phyloP scores from a whole-genome alignment of 805 yeast species.

The Barnettozyma botsteinii region DNA sequence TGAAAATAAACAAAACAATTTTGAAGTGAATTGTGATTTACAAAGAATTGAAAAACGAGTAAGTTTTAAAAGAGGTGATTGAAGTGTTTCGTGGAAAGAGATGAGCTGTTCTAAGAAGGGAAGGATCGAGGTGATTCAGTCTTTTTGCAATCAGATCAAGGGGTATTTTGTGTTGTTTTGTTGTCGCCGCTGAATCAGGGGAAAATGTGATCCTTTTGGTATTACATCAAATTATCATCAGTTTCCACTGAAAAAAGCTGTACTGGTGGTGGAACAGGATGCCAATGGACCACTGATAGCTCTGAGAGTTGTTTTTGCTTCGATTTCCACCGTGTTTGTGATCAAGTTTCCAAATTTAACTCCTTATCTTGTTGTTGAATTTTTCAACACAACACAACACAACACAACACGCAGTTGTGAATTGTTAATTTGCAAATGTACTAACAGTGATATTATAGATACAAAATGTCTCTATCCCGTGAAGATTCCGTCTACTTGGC shows the following conservation, averaged over 20 bases:
- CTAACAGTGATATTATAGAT: slow-evolving; percentile 1
- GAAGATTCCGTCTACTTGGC: slow-evolving; percentile 98
- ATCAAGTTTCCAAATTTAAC: not conserved
- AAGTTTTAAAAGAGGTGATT: slow-evolving; percentile 1
- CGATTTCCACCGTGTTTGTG: not conserved
- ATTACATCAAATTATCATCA: no score
- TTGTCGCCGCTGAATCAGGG: slow-evolving; percentile 9
- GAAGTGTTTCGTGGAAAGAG: not conserved
- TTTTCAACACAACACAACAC: not conserved
- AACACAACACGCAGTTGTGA: not conserved
- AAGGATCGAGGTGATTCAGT: not conserved
- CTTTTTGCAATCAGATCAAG: no score
- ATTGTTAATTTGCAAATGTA: no score
- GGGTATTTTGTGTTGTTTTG: not conserved
- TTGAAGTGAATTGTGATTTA: no score
- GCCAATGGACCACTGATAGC: not conserved
- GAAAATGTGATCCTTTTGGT: not conserved
- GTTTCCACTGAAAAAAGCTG: no score
- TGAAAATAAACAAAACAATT: slow-evolving; percentile 7
- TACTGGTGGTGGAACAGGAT: not conserved
- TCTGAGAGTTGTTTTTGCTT: no score
- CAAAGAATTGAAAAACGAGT: slow-evolving; percentile 8
- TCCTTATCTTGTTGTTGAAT: slow-evolving; percentile 1
- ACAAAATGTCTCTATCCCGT: slow-evolving; percentile 74
- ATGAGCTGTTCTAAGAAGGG: no score